These are phyloP conservation scores for Metschnikowia colocasiae DNA, from an alignment of 805 yeast species.

Conservation along the genomic window DNA sequence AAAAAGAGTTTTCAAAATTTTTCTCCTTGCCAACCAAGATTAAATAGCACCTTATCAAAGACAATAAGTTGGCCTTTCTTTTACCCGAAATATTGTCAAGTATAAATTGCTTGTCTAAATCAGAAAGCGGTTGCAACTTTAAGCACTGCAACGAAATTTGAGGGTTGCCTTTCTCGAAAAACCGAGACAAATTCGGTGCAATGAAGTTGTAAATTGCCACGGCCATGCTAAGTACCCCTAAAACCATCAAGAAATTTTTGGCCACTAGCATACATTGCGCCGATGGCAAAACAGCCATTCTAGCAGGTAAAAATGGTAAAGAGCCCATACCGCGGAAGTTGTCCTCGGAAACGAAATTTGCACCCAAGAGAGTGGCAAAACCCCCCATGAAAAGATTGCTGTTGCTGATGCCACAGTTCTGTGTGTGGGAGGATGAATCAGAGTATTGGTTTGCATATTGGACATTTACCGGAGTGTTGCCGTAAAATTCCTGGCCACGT, in stretches of 20 bases:
- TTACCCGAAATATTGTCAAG: slow-evolving; percentile 19
- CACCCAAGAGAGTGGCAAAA: slow-evolving; percentile 60
- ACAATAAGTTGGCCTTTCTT: slow-evolving; percentile 10
- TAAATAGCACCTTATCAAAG: slow-evolving; percentile 25
- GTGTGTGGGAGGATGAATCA: neutral
- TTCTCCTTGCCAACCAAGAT: slow-evolving; percentile 27
- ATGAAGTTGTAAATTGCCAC: neutral
- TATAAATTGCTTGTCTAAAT: slow-evolving; percentile 15
- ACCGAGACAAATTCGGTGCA: neutral
- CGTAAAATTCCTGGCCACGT: neutral
- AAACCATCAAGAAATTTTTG: slow-evolving; percentile 2
- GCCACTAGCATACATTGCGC: neutral
- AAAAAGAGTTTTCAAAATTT: slow-evolving; percentile 33
- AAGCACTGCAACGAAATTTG: neutral
- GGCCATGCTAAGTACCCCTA: neutral
- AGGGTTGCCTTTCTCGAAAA: neutral
- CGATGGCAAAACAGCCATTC: neutral
- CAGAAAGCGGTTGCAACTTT: neutral
- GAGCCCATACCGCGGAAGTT: slow-evolving; percentile 47
- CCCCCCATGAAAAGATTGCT: slow-evolving; percentile 57
- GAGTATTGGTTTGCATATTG: slow-evolving; percentile 1
- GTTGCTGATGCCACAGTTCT: neutral
- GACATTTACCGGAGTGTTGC: slow-evolving; percentile 3
- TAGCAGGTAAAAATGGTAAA: slow-evolving; percentile 32
- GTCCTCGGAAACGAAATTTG: slow-evolving; percentile 52